A percentile compares a stretch with the other conserved stretches of the same genome.
phyloP scores from a whole-genome alignment of 108 stramenopile species.

The Tribonema minus region DNA sequence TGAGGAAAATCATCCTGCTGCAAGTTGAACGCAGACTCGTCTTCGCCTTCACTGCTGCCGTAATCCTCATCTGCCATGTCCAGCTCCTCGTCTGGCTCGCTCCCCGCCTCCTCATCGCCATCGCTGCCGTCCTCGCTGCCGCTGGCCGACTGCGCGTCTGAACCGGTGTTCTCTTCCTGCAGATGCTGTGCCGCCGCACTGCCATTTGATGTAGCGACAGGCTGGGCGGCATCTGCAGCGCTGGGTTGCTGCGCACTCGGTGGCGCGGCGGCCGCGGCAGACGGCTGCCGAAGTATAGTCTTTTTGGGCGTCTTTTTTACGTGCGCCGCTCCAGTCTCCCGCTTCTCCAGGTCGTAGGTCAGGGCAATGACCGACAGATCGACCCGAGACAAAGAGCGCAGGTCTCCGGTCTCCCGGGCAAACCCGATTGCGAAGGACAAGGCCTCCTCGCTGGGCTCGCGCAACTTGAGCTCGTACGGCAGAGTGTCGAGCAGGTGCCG shows the following conservation, averaged over 20 bases:
- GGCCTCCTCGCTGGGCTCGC: conserved; percentile 35
- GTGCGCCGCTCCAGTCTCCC: conserved; percentile 42
- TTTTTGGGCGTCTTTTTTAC: too few species aligned
- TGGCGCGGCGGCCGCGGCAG: too few species aligned
- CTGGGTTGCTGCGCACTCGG: conserved; percentile 18
- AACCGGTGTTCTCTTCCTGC: conserved; percentile 8
- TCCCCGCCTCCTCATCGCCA: conserved; percentile 34
- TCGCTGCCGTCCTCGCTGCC: background rate
- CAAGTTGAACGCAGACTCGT: too few species aligned
- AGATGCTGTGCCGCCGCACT: conserved; percentile 26
- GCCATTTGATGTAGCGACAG: background rate
- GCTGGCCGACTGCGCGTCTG: background rate
- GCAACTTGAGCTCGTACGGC: conserved; percentile 42
- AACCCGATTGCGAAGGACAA: conserved; percentile 64
- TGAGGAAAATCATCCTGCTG: too few species aligned
- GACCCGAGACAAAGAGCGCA: conserved; percentile 66
- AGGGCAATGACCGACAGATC: conserved; percentile 88
- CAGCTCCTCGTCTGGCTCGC: conserved; percentile 1
- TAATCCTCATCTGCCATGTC: background rate
- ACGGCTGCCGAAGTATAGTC: too few species aligned
- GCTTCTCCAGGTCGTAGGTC: conserved; percentile 73
- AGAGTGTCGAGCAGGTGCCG: conserved; percentile 45
- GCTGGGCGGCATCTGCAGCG: background rate
- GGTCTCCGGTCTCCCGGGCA: conserved; percentile 87
- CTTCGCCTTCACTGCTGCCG: background rate